Conservation (phyloP, 805 yeast species). For the Schwanniomyces occidentalis region DNA sequence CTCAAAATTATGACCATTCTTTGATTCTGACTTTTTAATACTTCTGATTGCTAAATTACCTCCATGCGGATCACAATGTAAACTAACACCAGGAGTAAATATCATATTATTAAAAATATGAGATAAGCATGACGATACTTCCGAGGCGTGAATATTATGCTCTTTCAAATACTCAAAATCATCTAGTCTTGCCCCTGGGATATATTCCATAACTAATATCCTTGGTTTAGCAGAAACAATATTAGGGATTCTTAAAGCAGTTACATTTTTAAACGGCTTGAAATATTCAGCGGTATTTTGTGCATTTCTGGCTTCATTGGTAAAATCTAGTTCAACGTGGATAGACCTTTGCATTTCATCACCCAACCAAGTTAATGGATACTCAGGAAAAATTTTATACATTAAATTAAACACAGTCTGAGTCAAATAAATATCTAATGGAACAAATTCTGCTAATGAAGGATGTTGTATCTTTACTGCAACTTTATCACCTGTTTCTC, state of each 20-base stretch:
- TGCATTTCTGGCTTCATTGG: conserved; percentile 84
- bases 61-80: conserved; percentile 98
- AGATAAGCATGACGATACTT: conserved; percentile 81
- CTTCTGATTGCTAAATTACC: conserved; percentile 87
- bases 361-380: conserved; percentile 92
- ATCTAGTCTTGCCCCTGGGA: conserved; percentile 82
- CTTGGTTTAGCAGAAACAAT: conserved; percentile 67
- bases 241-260: conserved; percentile 80
- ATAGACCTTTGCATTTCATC: conserved; percentile 88
- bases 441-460: conserved; percentile 79
- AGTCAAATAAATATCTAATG: conserved; percentile 82
- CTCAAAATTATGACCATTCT: conserved; percentile 74
- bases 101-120: conserved; percentile 95
- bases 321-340: conserved; percentile 87
- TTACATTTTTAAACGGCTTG: conserved; percentile 48
- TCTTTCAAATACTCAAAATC: conserved; percentile 62
- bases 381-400: conserved; percentile 84
- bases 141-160: conserved; percentile 67
- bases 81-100: conserved; percentile 85
- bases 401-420: conserved; percentile 71
- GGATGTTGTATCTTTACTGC: conserved; percentile 98
- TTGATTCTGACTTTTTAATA: conserved; percentile 14
- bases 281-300: conserved; percentile 68
- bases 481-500: conserved; percentile 62
- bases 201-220: conserved; percentile 83